A percentile compares a stretch with the other conserved stretches of the same genome.
Conservation (phyloP, 306 rosid species). For the Pyrus communis region DNA sequence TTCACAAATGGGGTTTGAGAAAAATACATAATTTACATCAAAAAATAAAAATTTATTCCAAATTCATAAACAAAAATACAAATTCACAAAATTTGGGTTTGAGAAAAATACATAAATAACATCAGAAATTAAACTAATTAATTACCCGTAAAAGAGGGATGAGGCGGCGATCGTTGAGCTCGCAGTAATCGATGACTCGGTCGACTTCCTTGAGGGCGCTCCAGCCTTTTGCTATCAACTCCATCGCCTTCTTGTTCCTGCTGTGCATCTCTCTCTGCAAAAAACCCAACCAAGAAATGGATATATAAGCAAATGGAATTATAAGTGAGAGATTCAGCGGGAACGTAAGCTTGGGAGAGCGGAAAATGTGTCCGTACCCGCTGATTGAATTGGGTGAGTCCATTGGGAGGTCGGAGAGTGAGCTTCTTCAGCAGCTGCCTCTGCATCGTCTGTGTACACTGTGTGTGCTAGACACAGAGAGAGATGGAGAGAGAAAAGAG, state of each 20-base stretch:
- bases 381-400: conserved; percentile 48
- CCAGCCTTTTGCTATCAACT: conserved; percentile 81
- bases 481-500: background rate
- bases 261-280: conserved; percentile 63
- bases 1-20: no score
- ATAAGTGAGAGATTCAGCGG: background rate
- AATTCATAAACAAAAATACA: background rate
- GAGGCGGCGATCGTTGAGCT: conserved; percentile 69
- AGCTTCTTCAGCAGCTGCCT: conserved; percentile 30
- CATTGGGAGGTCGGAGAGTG: conserved; percentile 12
- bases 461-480: background rate
- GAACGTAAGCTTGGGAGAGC: background rate
- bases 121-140: background rate
- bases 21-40: background rate
- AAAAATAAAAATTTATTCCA: background rate
- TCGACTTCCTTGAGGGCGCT: conserved; percentile 85
- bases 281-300: background rate
- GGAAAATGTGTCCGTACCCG: conserved; percentile 16
- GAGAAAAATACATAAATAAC: background rate
- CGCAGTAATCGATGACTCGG: conserved; percentile 76
- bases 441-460: conserved; percentile 22
- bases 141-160: conserved; percentile 72
- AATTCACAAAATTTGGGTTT: background rate
- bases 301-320: background rate
- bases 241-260: conserved; percentile 86